These are phyloP conservation scores for Limnomonas spitsbergensis DNA, from an alignment of 139 green algal genomes.

Conservation along the genomic window DNA sequence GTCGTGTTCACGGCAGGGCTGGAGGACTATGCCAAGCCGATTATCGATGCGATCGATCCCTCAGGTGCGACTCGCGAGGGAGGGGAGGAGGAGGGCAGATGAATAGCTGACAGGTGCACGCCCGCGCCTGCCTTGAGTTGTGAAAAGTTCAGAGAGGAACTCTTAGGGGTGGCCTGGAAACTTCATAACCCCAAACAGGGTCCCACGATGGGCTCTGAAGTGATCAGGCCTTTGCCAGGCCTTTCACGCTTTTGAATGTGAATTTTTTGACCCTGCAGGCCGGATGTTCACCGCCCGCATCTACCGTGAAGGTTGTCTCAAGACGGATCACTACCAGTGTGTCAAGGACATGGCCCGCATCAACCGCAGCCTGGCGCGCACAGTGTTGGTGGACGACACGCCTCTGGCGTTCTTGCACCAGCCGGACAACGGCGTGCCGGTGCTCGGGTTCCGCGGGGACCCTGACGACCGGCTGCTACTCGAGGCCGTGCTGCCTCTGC, in stretches of 20 bases:
- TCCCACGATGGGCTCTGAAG: no score
- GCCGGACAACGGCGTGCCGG: conserved; percentile 83
- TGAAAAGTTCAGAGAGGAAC: no score
- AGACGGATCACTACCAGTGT: conserved; percentile 70
- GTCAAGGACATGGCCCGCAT: conserved; percentile 80
- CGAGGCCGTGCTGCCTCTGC: conserved; percentile 78
- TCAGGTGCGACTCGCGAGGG: no score
- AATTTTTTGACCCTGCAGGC: no score
- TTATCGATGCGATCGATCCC: conserved; percentile 73
- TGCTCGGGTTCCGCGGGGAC: conserved; percentile 77
- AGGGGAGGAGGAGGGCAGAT: no score
- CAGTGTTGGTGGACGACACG: conserved; percentile 88
- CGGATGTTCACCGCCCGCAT: conserved; percentile 46
- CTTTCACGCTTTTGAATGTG: no score
- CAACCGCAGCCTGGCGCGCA: conserved; percentile 43
- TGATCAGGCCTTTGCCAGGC: no score
- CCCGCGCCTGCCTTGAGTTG: no score
- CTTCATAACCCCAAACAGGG: no score
- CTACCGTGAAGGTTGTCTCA: conserved; percentile 52
- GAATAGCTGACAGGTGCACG: no score
- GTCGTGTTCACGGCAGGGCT: conserved; percentile 88
- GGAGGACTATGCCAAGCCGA: conserved; percentile 81
- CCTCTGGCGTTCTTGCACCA: conserved; percentile 83
- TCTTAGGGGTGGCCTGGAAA: no score
- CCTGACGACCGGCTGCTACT: conserved; percentile 68